These are phyloP conservation scores for Borovskyia barvae DNA, from an alignment of 208 protist species.

Conservation along the genomic window DNA sequence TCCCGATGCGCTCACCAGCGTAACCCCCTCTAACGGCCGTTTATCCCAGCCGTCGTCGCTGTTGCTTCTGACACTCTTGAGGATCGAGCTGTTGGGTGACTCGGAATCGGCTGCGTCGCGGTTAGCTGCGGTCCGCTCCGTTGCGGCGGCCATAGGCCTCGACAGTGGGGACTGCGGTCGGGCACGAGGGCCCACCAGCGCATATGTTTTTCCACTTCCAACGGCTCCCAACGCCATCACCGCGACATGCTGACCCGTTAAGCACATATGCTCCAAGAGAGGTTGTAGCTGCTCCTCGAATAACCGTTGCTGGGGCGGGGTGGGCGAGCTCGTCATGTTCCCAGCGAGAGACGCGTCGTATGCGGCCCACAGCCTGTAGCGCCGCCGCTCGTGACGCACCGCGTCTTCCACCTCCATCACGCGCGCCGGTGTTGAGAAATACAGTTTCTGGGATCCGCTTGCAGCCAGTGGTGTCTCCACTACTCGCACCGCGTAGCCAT, in stretches of 20 bases:
- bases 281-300: slow-evolving; percentile 33
- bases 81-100: neutral
- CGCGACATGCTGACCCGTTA: slow-evolving; percentile 29
- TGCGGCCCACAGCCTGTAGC: slow-evolving; percentile 11
- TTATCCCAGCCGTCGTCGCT: neutral
- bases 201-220: slow-evolving; percentile 72
- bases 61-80: neutral
- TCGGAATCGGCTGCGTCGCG: neutral
- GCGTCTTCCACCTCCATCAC: slow-evolving; percentile 19
- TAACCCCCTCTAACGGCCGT: slow-evolving; percentile 1
- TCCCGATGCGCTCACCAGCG: neutral
- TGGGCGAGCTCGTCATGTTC: neutral
- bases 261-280: slow-evolving; percentile 37
- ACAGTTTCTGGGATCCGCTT: too few species aligned
- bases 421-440: neutral
- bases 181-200: slow-evolving; percentile 42
- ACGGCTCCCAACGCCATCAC: slow-evolving; percentile 68
- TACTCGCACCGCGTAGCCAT: slow-evolving; percentile 17
- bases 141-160: neutral
- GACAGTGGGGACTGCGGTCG: slow-evolving; percentile 5
- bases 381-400: slow-evolving; percentile 9
- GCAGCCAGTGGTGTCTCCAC: neutral
- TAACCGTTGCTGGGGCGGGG: slow-evolving; percentile 15
- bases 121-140: neutral
- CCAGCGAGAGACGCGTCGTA: slow-evolving; percentile 4